Percentiles rank a stretch among this genome's conserved stretches.
phyloP scores from a whole-genome alignment of 2,329 filamentous ascomycete genomes.

The Seiridium cupressi region DNA sequence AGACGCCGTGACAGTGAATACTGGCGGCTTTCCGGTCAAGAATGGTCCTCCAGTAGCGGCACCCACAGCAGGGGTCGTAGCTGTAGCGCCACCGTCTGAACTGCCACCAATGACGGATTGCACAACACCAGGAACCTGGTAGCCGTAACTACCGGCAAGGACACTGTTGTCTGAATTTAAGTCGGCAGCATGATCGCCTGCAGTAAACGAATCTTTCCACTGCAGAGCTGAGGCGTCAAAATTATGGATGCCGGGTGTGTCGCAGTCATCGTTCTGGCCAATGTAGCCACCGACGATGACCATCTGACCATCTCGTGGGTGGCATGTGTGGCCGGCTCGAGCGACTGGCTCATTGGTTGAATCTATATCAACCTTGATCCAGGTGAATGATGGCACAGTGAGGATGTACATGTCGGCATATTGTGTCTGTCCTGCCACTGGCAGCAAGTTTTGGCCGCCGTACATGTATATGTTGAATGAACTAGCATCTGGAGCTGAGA shows the following conservation, averaged over 20 bases:
- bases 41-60: conserved; percentile 67
- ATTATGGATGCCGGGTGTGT: conserved; percentile 68
- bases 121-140: conserved; percentile 62
- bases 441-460: conserved; percentile 71
- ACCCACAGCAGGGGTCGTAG: conserved; percentile 61
- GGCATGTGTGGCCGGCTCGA: conserved; percentile 67
- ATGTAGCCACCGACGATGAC: conserved; percentile 70
- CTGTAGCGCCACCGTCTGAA: conserved; percentile 60
- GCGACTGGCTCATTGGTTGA: conserved; percentile 51
- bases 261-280: conserved; percentile 58
- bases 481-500: conserved; percentile 67
- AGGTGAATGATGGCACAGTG: conserved; percentile 70
- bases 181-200: conserved; percentile 48
- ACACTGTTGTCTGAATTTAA: conserved; percentile 49
- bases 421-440: conserved; percentile 53
- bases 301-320: conserved; percentile 69
- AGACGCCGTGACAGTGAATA: conserved; percentile 62
- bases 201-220: conserved; percentile 63
- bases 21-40: conserved; percentile 66
- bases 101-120: conserved; percentile 62
- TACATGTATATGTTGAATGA: conserved; percentile 79
- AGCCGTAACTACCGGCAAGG: conserved; percentile 59
- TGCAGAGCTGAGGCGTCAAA: conserved; percentile 66
- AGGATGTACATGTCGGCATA: conserved; percentile 76
- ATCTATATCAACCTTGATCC: conserved; percentile 61